Percentiles rank a stretch among this genome's conserved stretches.
Evolutionary conservation across 805 yeast species (phyloP).

Genomic region (Lipomyces spencermartinsiae): DNA sequence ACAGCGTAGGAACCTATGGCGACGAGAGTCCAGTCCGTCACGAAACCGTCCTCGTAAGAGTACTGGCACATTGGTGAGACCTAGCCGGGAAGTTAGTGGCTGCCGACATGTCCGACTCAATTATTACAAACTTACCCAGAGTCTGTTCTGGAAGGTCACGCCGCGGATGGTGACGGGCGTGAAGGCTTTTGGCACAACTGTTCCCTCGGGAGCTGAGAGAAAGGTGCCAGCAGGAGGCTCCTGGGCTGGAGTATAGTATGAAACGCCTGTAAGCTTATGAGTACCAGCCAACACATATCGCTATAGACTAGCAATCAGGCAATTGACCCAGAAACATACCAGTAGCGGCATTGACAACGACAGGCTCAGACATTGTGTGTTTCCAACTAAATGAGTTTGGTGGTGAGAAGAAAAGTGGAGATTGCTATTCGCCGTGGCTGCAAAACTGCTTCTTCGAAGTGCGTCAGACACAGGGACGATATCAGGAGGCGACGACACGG

Average conservation of each 20-base stretch:
- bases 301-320: neutral
- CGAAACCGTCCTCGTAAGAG: conserved; percentile 52
- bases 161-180: conserved; percentile 53
- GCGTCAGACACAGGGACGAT: too few species aligned
- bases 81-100: neutral
- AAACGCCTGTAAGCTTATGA: conserved; percentile 21
- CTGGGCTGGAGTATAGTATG: conserved; percentile 47
- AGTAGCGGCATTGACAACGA: neutral
- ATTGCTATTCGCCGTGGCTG: neutral
- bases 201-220: conserved; percentile 35
- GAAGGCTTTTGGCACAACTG: conserved; percentile 51
- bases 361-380: conserved; percentile 4
- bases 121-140: conserved; percentile 45
- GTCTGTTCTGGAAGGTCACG: conserved; percentile 55
- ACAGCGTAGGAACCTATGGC: conserved; percentile 57
- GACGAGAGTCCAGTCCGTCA: conserved; percentile 55
- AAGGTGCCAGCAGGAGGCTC: conserved; percentile 49
- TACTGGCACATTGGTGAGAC: conserved; percentile 52
- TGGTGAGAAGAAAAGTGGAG: neutral
- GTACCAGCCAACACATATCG: neutral
- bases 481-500: too few species aligned
- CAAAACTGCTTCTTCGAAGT: too few species aligned
- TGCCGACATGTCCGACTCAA: conserved; percentile 55
- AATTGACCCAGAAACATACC: neutral
- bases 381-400: neutral